Evolutionary conservation across 495 filamentous ascomycete species (phyloP).

Genomic region (Collariella sp.): DNA sequence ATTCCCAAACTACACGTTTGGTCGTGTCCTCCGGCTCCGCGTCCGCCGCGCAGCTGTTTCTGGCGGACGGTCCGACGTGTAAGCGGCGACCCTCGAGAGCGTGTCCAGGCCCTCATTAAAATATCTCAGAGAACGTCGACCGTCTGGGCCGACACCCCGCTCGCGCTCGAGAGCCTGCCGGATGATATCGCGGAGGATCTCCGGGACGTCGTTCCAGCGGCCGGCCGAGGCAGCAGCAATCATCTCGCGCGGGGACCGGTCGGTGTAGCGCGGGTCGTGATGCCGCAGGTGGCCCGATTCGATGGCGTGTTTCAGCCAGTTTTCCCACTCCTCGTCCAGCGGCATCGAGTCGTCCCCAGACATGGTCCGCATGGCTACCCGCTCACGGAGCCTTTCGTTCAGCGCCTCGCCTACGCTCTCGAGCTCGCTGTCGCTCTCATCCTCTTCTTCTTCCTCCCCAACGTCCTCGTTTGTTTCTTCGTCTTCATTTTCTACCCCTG

Average conservation of each 20-base stretch:
- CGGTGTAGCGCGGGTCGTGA: slow-evolving; percentile 19
- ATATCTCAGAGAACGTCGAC: slow-evolving; percentile 5
- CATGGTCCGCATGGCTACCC: slow-evolving; percentile 52
- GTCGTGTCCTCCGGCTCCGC: slow-evolving; percentile 2
- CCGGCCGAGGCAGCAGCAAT: slow-evolving; percentile 41
- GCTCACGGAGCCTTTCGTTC: slow-evolving; percentile 63
- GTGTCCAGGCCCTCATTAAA: slow-evolving; percentile 6
- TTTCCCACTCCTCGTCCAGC: slow-evolving; percentile 74
- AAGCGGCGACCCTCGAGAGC: slow-evolving; percentile 1
- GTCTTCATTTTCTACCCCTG: slow-evolving; percentile 29
- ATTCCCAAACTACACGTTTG: background rate
- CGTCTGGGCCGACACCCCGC: background rate
- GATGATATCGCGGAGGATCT: slow-evolving; percentile 40
- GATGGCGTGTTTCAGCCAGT: slow-evolving; percentile 74
- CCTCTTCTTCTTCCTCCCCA: slow-evolving; percentile 49
- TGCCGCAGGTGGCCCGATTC: slow-evolving; percentile 47
- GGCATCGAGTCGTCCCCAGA: slow-evolving; percentile 53
- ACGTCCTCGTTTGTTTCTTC: slow-evolving; percentile 46
- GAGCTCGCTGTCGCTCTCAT: slow-evolving; percentile 58
- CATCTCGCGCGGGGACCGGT: slow-evolving; percentile 37
- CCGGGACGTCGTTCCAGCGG: slow-evolving; percentile 44
- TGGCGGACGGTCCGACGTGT: background rate
- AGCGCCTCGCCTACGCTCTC: slow-evolving; percentile 65
- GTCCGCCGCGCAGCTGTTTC: too few species aligned
- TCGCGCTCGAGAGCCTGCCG: slow-evolving; percentile 29